Evolutionary conservation across 257 asterid genomes (phyloP).

Genomic region (Primulina tabacum): DNA sequence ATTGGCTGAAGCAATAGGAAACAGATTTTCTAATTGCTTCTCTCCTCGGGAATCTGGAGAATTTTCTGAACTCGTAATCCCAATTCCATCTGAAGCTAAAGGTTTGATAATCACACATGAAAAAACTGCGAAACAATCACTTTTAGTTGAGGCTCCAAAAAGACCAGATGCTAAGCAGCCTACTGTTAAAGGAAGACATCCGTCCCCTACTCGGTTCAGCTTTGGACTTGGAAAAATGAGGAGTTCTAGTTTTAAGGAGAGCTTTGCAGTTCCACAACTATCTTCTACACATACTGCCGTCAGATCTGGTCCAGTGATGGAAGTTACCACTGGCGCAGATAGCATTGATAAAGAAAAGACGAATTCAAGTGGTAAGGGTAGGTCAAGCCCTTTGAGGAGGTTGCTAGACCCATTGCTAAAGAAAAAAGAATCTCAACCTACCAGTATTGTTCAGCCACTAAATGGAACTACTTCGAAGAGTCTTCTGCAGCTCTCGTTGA

Average conservation of each 20-base stretch:
- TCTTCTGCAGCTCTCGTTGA: slow-evolving; percentile 70
- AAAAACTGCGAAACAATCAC: slow-evolving; percentile 32
- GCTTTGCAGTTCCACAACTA: slow-evolving; percentile 44
- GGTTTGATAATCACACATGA: slow-evolving; percentile 17
- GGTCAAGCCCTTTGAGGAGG: slow-evolving; percentile 86
- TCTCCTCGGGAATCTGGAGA: slow-evolving; percentile 50
- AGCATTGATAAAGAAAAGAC: slow-evolving; percentile 40
- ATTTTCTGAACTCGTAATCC: slow-evolving; percentile 23
- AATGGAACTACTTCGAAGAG: slow-evolving; percentile 47
- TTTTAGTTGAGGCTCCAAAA: slow-evolving; percentile 36
- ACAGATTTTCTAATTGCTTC: slow-evolving; percentile 45
- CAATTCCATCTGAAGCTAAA: slow-evolving; percentile 34
- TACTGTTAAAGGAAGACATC: slow-evolving; percentile 51
- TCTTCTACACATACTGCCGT: slow-evolving; percentile 39
- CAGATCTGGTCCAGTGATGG: slow-evolving; percentile 53
- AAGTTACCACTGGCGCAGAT: slow-evolving; percentile 32
- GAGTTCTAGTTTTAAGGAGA: slow-evolving; percentile 83
- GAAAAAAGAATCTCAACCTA: slow-evolving; percentile 46
- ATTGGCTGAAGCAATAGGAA: slow-evolving; percentile 32
- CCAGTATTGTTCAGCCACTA: slow-evolving; percentile 30
- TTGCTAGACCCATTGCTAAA: slow-evolving; percentile 72
- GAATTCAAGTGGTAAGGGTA: slow-evolving; percentile 44
- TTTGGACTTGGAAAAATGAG: slow-evolving; percentile 67
- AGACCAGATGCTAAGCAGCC: slow-evolving; percentile 36
- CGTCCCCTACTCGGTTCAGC: slow-evolving; percentile 77